Conservation (phyloP, 2,329 filamentous ascomycete species). For the Arthroderma sp. region DNA sequence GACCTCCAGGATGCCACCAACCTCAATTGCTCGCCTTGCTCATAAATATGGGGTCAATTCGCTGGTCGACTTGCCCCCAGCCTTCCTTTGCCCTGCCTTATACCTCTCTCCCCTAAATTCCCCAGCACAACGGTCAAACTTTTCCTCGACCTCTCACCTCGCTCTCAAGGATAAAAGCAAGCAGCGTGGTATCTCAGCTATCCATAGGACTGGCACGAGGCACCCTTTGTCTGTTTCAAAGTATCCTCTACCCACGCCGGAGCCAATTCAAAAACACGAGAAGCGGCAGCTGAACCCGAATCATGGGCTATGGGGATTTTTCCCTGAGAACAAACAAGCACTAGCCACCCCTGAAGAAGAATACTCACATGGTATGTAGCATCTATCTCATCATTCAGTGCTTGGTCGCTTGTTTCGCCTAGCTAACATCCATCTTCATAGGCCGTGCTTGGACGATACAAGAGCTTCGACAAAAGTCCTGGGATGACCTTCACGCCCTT, state of each 20-base stretch:
- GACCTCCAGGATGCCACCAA: conserved; percentile 9
- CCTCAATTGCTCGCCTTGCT: conserved; percentile 21
- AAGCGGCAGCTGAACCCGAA: conserved; percentile 47
- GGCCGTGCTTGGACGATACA: conserved; percentile 70
- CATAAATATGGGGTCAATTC: conserved; percentile 21
- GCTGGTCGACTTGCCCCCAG: conserved; percentile 28
- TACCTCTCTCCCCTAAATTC: conserved; percentile 6
- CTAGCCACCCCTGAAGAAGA: conserved; percentile 57
- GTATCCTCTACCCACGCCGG: conserved; percentile 60
- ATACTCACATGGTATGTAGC: conserved; percentile 47
- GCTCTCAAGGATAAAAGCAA: conserved; percentile 57
- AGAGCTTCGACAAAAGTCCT: conserved; percentile 79
- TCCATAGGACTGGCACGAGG: conserved; percentile 63
- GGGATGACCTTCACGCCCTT: conserved; percentile 80
- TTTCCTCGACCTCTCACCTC: conserved; percentile 19
- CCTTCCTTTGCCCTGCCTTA: conserved; percentile 31
- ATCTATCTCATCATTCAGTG: too few relatives aligned
- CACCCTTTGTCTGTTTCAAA: conserved; percentile 62
- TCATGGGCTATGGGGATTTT: conserved; percentile 90
- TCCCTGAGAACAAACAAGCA: conserved; percentile 56
- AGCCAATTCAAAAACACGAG: conserved; percentile 40
- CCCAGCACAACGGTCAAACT: conserved; percentile 7
- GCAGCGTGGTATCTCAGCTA: conserved; percentile 65
- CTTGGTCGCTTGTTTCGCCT: neutral
- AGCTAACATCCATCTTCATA: conserved; percentile 15